These are phyloP conservation scores for Xylaria flabelliformis DNA, from an alignment of 495 filamentous ascomycete species.

Conservation along the genomic window DNA sequence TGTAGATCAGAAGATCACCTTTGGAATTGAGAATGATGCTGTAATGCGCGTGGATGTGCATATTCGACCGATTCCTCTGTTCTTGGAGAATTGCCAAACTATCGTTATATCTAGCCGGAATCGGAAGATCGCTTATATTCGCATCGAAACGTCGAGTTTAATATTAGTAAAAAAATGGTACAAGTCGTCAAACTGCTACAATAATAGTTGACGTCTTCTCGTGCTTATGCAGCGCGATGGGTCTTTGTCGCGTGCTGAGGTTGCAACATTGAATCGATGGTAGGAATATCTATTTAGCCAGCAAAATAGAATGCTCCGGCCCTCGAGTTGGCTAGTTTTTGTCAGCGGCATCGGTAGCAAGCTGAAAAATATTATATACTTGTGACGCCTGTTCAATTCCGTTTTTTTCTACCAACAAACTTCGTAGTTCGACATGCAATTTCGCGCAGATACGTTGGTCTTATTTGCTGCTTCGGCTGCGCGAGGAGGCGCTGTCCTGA, in stretches of 20 bases:
- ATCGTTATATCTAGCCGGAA: background rate
- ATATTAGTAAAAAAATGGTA: background rate
- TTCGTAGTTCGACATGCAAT: slow-evolving; percentile 9
- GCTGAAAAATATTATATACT: background rate
- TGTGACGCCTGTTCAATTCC: background rate
- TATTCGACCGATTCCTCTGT: background rate
- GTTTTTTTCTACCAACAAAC: background rate
- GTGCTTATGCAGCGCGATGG: slow-evolving; percentile 20
- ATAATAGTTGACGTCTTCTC: background rate
- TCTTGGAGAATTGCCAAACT: background rate
- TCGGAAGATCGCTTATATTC: background rate
- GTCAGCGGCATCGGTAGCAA: background rate
- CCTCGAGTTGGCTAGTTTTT: background rate
- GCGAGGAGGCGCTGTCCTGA: background rate
- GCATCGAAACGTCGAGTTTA: background rate
- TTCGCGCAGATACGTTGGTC: background rate
- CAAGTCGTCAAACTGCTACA: background rate
- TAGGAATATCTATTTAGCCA: slow-evolving; percentile 14
- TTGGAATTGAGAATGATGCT: background rate
- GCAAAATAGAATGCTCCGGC: slow-evolving; percentile 3
- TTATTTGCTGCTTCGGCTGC: slow-evolving; percentile 11
- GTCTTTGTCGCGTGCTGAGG: background rate
- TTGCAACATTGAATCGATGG: slow-evolving; percentile 4
- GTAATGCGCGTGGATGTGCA: too few relatives aligned
- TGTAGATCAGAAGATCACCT: background rate